Base-by-base conservation (phyloP, 192 early-diverging fungal species). In the Spinellus fusiger region DNA sequence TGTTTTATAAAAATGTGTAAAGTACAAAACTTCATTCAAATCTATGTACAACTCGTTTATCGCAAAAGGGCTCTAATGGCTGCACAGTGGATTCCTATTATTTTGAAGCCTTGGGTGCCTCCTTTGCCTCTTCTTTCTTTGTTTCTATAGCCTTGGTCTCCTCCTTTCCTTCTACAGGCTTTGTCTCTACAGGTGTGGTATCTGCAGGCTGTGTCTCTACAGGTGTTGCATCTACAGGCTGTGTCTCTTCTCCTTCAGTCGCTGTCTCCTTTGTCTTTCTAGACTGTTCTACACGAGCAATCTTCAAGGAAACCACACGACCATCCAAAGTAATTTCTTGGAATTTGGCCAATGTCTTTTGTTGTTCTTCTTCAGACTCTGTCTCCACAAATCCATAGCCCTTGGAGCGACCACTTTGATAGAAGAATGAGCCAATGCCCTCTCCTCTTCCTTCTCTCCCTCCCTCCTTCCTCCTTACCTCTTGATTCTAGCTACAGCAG, bases 321-420 rank as follows among this genome's bases (percentile, higher is more conserved):
- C 84, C 90, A 54, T 92, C 89, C 16, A 85, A 75, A 40, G 69
- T 52, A 27, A 81, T 76, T 56, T 74, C 75, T 60, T 76, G 80
- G 46, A 88, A 68, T 49, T 84, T 79, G 25, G 82, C 77, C 56
- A 94, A 59, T 5, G 84, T 87, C 55, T 80, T 87, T 59, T 76
- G 64, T 76, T 95, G 94, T 62, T 94, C 91, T 12, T 66, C 86
- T 56, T 91, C 81, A 65, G 78, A 74, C 22, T 73, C 79, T 53
- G 93, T 80, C 65, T 93, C 91, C 23, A 95, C 89, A 75, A 99
- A 99, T 20, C 94, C 96, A 76, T 89, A 99, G 55, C 95, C 95
- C 80, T 94, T 94, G 73, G 85, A 84, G 49, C 89, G 83, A 26
- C 87, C 89, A 56, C 72, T 80, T 44, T 33, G 18, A 37, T 13